Base-by-base conservation (phyloP, 345 rosid species). In the Cardamine resedifolia region DNA sequence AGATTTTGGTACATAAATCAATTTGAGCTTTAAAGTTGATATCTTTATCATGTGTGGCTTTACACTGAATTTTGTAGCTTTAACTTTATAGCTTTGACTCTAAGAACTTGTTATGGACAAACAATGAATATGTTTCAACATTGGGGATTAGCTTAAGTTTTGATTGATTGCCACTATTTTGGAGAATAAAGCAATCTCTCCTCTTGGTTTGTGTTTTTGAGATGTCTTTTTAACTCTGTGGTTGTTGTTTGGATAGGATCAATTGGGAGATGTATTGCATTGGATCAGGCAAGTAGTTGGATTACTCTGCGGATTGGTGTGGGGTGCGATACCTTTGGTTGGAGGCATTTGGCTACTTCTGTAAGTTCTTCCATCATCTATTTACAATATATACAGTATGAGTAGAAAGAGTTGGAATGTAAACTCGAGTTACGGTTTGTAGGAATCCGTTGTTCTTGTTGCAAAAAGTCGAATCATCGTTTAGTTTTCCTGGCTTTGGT, bases 201-300 rank as follows among this genome's bases (percentile, higher is more conserved):
- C 2, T 12, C 7, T 36, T 59, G 10, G 36, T 49, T 41, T 58
- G 58, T 57, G 6, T 49, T 48, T 43, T 4, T 33, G 9, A 2
- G 19, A 14, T 47, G 3, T 45, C 26, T 56, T 55, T 38, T 23
- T 0, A 45, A 44, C 9, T 58, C 0, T 43, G 33, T 64, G 57
- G 16, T 66, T 64, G 28, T 50, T 43, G 45, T 73, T 74, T 15
- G 60, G n/a, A 53, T 82, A 95, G 99, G 99, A 95, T 87, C 98
- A 91, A 84, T 69, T 95, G 72, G 99, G 99, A 78, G 99, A 95
- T 88, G 96, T 84, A 38, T 78, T 95, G 86, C 99, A 95, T 73
- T 95, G 99, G 99, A 90, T 91, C 71, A 84, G 99, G 57, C 99
- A 95, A 81, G 84, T 78, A 4, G 85, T 88, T 59, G 96, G 92